Evolutionary conservation across 352 stramenopile genomes (phyloP).

Genomic region (Globisporangium parvum): DNA sequence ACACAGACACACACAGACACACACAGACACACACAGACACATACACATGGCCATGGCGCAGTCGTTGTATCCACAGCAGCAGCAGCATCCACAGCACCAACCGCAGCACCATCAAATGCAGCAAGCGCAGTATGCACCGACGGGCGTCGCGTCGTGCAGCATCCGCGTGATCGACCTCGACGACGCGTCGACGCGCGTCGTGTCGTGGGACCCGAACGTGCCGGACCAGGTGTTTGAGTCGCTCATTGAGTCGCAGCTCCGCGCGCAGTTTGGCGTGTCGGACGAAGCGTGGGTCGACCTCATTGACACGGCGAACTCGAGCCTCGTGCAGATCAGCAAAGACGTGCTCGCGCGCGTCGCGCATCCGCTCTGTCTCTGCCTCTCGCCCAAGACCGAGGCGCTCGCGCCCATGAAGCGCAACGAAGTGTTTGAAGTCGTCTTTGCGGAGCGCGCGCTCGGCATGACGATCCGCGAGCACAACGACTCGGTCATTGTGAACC

Average conservation of each 20-base stretch:
- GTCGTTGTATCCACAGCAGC: background rate
- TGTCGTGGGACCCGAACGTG: constrained; percentile 76
- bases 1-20: too few species aligned
- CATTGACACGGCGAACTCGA: constrained; percentile 76
- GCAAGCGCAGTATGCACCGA: background rate
- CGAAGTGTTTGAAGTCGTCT: constrained; percentile 78
- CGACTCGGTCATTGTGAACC: constrained; percentile 81
- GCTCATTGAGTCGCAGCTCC: constrained; percentile 71
- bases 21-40: background rate
- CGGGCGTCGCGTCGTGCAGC: constrained; percentile 26
- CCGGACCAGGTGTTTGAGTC: constrained; percentile 79
- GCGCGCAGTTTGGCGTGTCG: constrained; percentile 67
- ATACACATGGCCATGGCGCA: constrained; percentile 1
- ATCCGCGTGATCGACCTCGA: constrained; percentile 83
- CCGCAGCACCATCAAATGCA: background rate
- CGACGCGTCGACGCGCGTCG: constrained; percentile 64
- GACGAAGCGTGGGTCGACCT: constrained; percentile 85
- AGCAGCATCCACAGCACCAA: background rate
- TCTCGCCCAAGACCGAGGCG: constrained; percentile 80
- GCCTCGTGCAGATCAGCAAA: constrained; percentile 80
- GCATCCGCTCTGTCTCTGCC: constrained; percentile 68
- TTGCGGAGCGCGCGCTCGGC: constrained; percentile 59
- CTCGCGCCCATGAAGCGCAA: constrained; percentile 73
- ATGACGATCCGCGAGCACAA: constrained; percentile 85
- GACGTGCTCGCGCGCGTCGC: constrained; percentile 43